Percentiles rank a stretch among this genome's conserved stretches.
Evolutionary conservation across 129 eudicot genomes (phyloP).

Genomic region (Gnaphalium uliginosum): DNA sequence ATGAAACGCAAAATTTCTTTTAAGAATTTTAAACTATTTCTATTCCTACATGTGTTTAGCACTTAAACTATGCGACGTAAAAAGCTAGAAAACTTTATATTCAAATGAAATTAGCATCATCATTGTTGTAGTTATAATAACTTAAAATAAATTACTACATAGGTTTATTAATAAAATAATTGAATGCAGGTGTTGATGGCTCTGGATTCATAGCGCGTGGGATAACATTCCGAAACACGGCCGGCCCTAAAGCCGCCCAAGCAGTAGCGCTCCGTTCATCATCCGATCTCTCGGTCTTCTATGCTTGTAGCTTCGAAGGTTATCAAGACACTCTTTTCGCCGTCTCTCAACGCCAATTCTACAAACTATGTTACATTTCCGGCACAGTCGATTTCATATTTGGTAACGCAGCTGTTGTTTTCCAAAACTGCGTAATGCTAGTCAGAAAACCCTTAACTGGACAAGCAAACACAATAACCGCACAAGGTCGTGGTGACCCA

Average conservation of each 20-base stretch:
- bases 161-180: neutral
- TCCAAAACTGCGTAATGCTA: conserved; percentile 64
- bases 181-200: conserved; percentile 56
- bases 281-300: conserved; percentile 78
- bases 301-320: conserved; percentile 66
- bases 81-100: too few relatives aligned
- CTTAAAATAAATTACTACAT: neutral
- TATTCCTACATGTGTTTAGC: neutral
- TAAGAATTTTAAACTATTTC: too few relatives aligned
- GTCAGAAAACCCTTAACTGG: conserved; percentile 60
- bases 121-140: too few relatives aligned
- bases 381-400: conserved; percentile 87
- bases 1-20: too few relatives aligned
- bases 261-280: conserved; percentile 86
- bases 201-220: conserved; percentile 79
- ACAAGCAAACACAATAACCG: conserved; percentile 68
- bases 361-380: conserved; percentile 61
- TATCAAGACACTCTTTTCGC: conserved; percentile 81
- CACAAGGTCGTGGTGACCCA: conserved; percentile 81
- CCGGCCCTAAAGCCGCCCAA: conserved; percentile 65
- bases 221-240: conserved; percentile 78
- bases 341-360: conserved; percentile 81
- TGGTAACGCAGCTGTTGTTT: conserved; percentile 78
- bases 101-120: too few relatives aligned
- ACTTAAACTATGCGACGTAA: too few relatives aligned